These are phyloP conservation scores for Pichia deserticola DNA, from an alignment of 805 yeast genomes.

Conservation along the genomic window DNA sequence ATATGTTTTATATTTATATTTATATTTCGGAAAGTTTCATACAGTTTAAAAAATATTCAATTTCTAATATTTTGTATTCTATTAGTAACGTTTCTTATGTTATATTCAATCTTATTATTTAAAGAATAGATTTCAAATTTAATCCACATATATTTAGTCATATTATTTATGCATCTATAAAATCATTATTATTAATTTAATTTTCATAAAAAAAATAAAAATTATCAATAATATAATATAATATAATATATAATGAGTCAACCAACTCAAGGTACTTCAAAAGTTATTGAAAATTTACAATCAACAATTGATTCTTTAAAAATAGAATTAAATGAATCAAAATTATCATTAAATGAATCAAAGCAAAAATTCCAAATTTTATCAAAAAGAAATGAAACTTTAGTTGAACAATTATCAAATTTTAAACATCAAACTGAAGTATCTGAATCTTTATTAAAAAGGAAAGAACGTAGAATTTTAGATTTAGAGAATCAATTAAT, in stretches of 20 bases:
- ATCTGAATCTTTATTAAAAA: slow-evolving; percentile 54
- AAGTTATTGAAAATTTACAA: slow-evolving; percentile 28
- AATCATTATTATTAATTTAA: too few relatives aligned
- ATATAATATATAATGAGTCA: not conserved
- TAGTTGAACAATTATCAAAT: slow-evolving; percentile 58
- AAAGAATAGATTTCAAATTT: too few relatives aligned
- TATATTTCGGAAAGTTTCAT: too few relatives aligned
- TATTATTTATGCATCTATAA: too few relatives aligned
- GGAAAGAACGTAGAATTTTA: slow-evolving; percentile 61
- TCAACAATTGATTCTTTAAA: slow-evolving; percentile 24
- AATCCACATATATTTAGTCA: too few relatives aligned
- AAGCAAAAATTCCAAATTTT: slow-evolving; percentile 43
- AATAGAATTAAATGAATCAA: slow-evolving; percentile 16
- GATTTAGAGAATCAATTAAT: slow-evolving; percentile 57
- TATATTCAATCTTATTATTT: too few relatives aligned
- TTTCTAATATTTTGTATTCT: too few relatives aligned
- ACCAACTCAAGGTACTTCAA: slow-evolving; percentile 19
- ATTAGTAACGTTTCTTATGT: too few relatives aligned
- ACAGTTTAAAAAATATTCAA: too few relatives aligned
- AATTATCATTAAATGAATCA: slow-evolving; percentile 35
- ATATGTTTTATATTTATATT: too few relatives aligned
- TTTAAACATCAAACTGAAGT: slow-evolving; percentile 74
- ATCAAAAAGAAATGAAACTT: slow-evolving; percentile 42
- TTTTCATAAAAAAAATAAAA: too few relatives aligned
- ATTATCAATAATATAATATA: too few relatives aligned